phyloP scores from a whole-genome alignment of 2,329 filamentous ascomycete genomes.

The Xylaria hypoxylon region DNA sequence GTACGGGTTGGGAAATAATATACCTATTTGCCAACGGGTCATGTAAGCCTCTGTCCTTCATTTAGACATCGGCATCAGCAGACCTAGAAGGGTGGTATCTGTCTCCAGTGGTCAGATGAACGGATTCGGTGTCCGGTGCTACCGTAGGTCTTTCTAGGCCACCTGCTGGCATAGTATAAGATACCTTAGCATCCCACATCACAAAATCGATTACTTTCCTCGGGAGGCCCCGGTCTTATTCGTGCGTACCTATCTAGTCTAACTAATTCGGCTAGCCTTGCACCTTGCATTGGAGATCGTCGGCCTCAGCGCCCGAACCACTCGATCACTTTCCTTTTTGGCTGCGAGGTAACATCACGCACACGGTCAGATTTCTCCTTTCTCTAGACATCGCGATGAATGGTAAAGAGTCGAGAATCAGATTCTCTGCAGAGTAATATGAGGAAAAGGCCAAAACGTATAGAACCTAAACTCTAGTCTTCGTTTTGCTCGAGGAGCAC shows the following conservation, averaged over 20 bases:
- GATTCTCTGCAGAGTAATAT: neutral
- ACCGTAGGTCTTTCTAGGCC: neutral
- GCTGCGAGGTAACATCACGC: conserved; percentile 25
- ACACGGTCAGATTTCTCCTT: neutral
- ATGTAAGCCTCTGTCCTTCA: neutral
- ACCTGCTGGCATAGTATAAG: neutral
- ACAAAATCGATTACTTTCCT: neutral
- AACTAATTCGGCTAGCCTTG: conserved; percentile 21
- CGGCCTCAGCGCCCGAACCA: conserved; percentile 2
- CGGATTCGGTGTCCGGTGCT: conserved; percentile 1
- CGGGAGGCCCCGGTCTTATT: neutral
- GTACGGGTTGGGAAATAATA: conserved; percentile 2
- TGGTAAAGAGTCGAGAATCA: neutral
- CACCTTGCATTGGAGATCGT: conserved; percentile 8
- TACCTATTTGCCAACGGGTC: neutral
- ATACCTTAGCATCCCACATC: no score
- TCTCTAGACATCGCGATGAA: neutral
- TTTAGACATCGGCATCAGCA: neutral
- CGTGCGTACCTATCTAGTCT: conserved; percentile 1
- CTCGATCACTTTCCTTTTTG: conserved; percentile 2
- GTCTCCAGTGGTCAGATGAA: neutral
- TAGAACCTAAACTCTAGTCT: neutral
- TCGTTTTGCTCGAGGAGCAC: neutral
- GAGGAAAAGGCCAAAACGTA: neutral
- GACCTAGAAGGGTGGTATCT: neutral